These are phyloP conservation scores for Bipolaris sorokiniana DNA, from an alignment of 2,329 filamentous ascomycete species.

Conservation along the genomic window DNA sequence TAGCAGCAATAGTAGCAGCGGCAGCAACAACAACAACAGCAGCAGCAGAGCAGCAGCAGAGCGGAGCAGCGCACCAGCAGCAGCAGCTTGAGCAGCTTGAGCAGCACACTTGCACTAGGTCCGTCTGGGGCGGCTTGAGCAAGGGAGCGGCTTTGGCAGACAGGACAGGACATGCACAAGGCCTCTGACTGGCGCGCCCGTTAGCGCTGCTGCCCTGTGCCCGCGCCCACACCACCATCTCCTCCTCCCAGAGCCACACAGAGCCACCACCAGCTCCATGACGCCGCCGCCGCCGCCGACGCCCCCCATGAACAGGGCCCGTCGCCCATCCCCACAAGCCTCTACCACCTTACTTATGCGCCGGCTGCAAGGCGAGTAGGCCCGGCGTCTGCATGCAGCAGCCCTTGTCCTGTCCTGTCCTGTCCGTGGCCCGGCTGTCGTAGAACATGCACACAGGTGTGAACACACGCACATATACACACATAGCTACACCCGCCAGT, in stretches of 20 bases:
- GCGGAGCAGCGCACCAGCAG: not conserved
- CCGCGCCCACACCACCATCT: constrained; percentile 23
- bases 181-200: constrained; percentile 31
- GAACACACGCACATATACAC: not conserved
- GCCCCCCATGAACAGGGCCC: constrained; percentile 14
- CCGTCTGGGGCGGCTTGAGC: constrained; percentile 14
- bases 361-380: constrained; percentile 3
- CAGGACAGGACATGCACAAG: constrained; percentile 8
- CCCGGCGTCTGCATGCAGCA: not conserved
- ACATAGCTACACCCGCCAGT: not conserved
- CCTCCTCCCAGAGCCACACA: not conserved
- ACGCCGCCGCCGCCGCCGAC: constrained; percentile 4
- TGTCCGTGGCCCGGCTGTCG: not conserved
- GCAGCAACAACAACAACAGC: not conserved
- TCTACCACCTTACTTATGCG: not conserved
- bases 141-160: constrained; percentile 8
- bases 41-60: not conserved
- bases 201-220: constrained; percentile 28
- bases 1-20: not conserved
- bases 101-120: constrained; percentile 32
- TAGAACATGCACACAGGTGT: not conserved
- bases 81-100: constrained; percentile 23
- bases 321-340: constrained; percentile 1
- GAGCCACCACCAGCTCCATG: not conserved
- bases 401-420: not conserved